Percentiles rank a stretch among this genome's conserved stretches.
Evolutionary conservation across 257 asterid species (phyloP).

Genomic region (Lantana camara): DNA sequence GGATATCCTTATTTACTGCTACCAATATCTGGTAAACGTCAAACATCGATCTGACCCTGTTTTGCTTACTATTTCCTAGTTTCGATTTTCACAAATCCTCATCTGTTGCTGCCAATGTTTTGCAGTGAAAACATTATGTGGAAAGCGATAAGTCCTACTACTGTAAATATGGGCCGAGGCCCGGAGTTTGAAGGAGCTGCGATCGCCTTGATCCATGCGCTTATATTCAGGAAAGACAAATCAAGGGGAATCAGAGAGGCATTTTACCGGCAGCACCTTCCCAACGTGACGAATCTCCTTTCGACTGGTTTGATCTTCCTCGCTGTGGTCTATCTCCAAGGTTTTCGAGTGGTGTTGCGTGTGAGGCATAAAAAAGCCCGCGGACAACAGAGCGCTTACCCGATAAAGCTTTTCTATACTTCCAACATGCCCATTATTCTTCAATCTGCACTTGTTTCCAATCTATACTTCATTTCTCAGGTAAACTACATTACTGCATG

Average conservation of each 20-base stretch:
- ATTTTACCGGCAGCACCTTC: slow-evolving; percentile 74
- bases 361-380: slow-evolving; percentile 67
- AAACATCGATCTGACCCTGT: too few relatives aligned
- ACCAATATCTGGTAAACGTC: slow-evolving; percentile 72
- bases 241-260: slow-evolving; percentile 75
- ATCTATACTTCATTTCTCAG: slow-evolving; percentile 77
- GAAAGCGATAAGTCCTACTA: slow-evolving; percentile 76
- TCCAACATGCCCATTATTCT: slow-evolving; percentile 81
- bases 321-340: slow-evolving; percentile 69
- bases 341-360: slow-evolving; percentile 75
- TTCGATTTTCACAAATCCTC: too few relatives aligned
- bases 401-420: slow-evolving; percentile 69
- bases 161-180: slow-evolving; percentile 67
- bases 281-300: slow-evolving; percentile 69
- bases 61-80: too few relatives aligned
- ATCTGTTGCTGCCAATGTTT: background rate
- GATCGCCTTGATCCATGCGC: slow-evolving; percentile 63
- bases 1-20: slow-evolving; percentile 67
- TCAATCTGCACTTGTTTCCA: slow-evolving; percentile 77
- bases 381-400: slow-evolving; percentile 75
- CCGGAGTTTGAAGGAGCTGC: slow-evolving; percentile 80
- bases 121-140: slow-evolving; percentile 73
- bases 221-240: slow-evolving; percentile 63
- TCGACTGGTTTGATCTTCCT: slow-evolving; percentile 72
- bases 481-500: slow-evolving; percentile 36